Base-by-base conservation (phyloP, 176 grass and related monocot species). In the Eleusine indica region DNA sequence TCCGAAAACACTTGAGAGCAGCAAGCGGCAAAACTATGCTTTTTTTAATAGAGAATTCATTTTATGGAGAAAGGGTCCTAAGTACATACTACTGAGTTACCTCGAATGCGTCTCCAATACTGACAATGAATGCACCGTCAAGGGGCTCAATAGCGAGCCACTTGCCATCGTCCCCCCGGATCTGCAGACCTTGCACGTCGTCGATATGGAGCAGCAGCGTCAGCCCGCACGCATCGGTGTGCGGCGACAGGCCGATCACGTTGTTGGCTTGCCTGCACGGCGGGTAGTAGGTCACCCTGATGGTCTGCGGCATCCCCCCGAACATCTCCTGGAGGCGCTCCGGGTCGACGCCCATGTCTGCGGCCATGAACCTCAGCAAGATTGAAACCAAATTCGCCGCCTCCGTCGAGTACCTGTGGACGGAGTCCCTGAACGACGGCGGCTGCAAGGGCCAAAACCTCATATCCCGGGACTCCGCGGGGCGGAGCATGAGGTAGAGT, bases 211-310 rank as follows among this genome's bases (percentile, higher is more conserved):
- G 79, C 29, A 90, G 78, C n/a, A 94, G 16, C 21, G 91, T 86
- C 6, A 90, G 2, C 32, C 47, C 78, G 42, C 17, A 35, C 1
- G n/a, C 82, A 81, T 94, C 88, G 19, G 91, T 86, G 79, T 94
- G 91, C n/a, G 88, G 91, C 40, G 85, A 90, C 10, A 94, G 71
- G 15, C 91, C 91, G 6, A 94, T 25, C 32, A 94, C 88, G 18
- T 91, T 40, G 51, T 71, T 69, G 7, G 75, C 51, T 7, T 83
- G 74, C 4, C 44, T 70, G 66, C 91, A 94, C 40, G 88, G 78
- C 3, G 88, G 88, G 29, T 94, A 94, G 79, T 94, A 81, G 16
- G 85, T 79, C 37, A 87, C 84, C 84, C 77, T 85, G 14, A 94
- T 72, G 63, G 47, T 75, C 70, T 94, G 92, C 54, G 80, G 73